A percentile compares a stretch with the other conserved stretches of the same genome.
These are phyloP conservation scores for Firmiana major DNA, from an alignment of 345 rosid genomes.

Conservation along the genomic window DNA sequence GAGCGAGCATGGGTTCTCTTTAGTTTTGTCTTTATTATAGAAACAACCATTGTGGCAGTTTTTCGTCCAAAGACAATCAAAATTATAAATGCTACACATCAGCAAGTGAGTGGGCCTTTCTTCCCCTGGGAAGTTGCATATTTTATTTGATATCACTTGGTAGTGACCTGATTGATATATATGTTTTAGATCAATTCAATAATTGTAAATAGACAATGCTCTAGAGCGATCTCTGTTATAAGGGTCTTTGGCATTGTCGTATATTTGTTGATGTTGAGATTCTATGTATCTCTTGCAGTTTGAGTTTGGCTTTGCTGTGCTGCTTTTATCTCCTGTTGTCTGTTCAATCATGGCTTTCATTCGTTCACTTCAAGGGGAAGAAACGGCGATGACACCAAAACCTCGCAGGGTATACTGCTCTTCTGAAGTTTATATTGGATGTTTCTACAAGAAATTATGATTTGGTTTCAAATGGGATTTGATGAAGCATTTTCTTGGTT, in stretches of 20 bases:
- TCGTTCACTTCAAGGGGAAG: slow-evolving; percentile 79
- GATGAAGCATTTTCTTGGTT: slow-evolving; percentile 3
- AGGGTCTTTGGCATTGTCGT: not conserved
- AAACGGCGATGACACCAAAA: slow-evolving; percentile 77
- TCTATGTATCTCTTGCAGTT: slow-evolving; percentile 51
- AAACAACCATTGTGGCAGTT: slow-evolving; percentile 75
- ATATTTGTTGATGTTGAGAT: slow-evolving; percentile 12
- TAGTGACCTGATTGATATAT: not conserved
- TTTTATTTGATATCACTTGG: slow-evolving; percentile 9
- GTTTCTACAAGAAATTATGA: not conserved
- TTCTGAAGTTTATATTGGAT: slow-evolving; percentile 1
- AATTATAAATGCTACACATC: slow-evolving; percentile 76
- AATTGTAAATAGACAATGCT: slow-evolving; percentile 4
- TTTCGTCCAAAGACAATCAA: slow-evolving; percentile 84
- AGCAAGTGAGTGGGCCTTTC: slow-evolving; percentile 58
- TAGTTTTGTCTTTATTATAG: slow-evolving; percentile 89
- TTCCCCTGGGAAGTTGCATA: slow-evolving; percentile 1
- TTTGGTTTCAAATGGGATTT: slow-evolving; percentile 1
- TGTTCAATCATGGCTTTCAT: slow-evolving; percentile 99
- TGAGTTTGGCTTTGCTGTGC: slow-evolving; percentile 91
- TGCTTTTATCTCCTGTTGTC: slow-evolving; percentile 90
- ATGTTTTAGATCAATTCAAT: not conserved
- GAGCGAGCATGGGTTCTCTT: slow-evolving; percentile 98
- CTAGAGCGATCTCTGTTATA: not conserved
- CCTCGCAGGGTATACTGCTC: slow-evolving; percentile 73